Percentiles rank a stretch among this genome's conserved stretches.
These are phyloP conservation scores for Penicillium sp. DNA, from an alignment of 2,329 filamentous ascomycete genomes.

Conservation along the genomic window DNA sequence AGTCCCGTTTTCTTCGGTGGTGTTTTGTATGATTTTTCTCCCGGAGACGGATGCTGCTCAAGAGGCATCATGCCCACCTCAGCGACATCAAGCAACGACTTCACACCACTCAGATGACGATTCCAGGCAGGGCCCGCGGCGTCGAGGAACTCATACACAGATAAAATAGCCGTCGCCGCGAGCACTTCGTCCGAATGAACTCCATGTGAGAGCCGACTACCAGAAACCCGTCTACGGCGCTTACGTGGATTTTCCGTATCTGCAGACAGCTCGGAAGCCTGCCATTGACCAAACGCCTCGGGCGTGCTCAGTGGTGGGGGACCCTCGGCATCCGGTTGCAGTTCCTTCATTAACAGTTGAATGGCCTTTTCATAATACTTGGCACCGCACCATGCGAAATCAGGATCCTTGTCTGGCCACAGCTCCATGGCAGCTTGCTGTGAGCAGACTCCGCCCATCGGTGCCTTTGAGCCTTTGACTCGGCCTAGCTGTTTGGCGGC, in stretches of 20 bases:
- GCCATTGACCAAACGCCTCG: conserved; percentile 39
- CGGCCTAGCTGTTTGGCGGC: conserved; percentile 61
- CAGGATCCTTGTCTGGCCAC: conserved; percentile 50
- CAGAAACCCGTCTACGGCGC: conserved; percentile 42
- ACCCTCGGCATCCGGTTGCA: conserved; percentile 38
- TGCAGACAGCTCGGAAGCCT: conserved; percentile 34
- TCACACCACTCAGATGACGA: conserved; percentile 64
- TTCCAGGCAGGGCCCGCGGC: conserved; percentile 63
- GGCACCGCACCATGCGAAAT: conserved; percentile 62
- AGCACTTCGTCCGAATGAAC: conserved; percentile 57
- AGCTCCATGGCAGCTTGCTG: conserved; percentile 55
- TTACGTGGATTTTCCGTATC: conserved; percentile 45
- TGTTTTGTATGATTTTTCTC: conserved; percentile 32
- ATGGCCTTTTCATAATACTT: conserved; percentile 65
- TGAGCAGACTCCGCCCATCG: conserved; percentile 47
- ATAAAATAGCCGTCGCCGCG: conserved; percentile 65
- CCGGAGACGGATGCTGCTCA: conserved; percentile 44
- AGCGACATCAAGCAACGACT: conserved; percentile 56
- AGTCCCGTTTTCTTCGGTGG: conserved; percentile 40
- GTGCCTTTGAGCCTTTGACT: conserved; percentile 53
- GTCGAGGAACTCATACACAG: conserved; percentile 67
- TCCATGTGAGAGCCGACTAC: conserved; percentile 45
- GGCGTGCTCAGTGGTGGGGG: conserved; percentile 35
- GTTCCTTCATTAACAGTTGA: conserved; percentile 53
- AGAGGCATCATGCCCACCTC: conserved; percentile 44